Conservation (phyloP, 108 stramenopile genomes). For the Nitzschia sp. region DNA sequence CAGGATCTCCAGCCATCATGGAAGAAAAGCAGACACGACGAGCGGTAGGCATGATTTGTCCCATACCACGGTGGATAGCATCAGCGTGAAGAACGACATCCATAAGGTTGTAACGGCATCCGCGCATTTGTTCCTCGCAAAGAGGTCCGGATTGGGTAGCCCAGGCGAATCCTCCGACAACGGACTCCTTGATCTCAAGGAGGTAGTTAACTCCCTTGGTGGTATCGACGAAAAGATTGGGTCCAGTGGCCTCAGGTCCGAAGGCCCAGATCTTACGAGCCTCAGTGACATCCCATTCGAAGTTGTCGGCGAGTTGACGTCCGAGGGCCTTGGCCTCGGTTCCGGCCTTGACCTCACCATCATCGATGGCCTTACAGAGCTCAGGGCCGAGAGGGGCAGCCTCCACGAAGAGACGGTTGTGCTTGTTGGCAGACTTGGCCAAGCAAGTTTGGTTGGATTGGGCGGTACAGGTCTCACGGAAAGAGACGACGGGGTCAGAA, state of each 20-base stretch:
- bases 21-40: slow-evolving; percentile 98
- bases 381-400: slow-evolving; percentile 85
- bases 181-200: slow-evolving; percentile 98
- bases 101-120: slow-evolving; percentile 95
- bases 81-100: slow-evolving; percentile 99
- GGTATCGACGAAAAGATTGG: slow-evolving; percentile 98
- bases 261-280: slow-evolving; percentile 99
- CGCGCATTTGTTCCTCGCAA: slow-evolving; percentile 98
- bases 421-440: slow-evolving; percentile 99
- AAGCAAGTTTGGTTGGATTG: slow-evolving; percentile 91
- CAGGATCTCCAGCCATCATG: slow-evolving; percentile 89
- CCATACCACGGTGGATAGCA: slow-evolving; percentile 99
- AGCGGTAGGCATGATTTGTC: slow-evolving; percentile 99
- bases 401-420: slow-evolving; percentile 98
- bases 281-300: slow-evolving; percentile 97
- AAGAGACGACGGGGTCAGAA: slow-evolving; percentile 99
- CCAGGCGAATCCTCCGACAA: slow-evolving; percentile 99
- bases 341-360: slow-evolving; percentile 86
- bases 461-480: slow-evolving; percentile 97
- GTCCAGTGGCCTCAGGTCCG: slow-evolving; percentile 98
- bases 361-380: slow-evolving; percentile 94
- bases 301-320: slow-evolving; percentile 93
- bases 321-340: slow-evolving; percentile 92
- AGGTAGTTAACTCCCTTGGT: slow-evolving; percentile 99
- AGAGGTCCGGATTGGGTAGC: slow-evolving; percentile 96